Percentiles rank a stretch among this genome's conserved stretches.
phyloP scores from a whole-genome alignment of 768 basidiomycete genomes.

The Termitomyces sp. region DNA sequence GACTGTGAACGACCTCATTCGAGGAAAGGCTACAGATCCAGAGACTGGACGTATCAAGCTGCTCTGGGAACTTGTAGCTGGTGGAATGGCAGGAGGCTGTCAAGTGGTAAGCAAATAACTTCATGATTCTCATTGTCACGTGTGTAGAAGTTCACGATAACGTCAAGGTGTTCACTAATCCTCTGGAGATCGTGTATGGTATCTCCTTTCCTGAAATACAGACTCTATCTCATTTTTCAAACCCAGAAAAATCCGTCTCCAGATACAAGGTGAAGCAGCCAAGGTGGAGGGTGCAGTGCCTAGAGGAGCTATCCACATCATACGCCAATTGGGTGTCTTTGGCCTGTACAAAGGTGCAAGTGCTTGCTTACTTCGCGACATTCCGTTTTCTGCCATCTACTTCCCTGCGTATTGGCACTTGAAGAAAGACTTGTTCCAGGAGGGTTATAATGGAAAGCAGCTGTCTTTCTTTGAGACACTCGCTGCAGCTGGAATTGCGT shows the following conservation, averaged over 20 bases:
- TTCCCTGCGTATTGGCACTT: constrained; percentile 85
- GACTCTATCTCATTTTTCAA: constrained; percentile 6
- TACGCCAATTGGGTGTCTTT: constrained; percentile 86
- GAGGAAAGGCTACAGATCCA: constrained; percentile 81
- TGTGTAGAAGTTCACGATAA: constrained; percentile 4
- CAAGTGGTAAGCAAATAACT: constrained; percentile 75
- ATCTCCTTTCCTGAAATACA: neutral
- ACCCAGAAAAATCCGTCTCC: constrained; percentile 83
- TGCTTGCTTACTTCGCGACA: constrained; percentile 91
- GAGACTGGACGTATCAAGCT: constrained; percentile 93
- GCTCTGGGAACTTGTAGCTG: constrained; percentile 88
- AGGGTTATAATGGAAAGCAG: constrained; percentile 93
- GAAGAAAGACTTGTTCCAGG: constrained; percentile 91
- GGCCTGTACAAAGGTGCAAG: constrained; percentile 92
- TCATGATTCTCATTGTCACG: neutral
- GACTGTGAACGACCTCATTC: constrained; percentile 91
- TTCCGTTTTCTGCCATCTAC: constrained; percentile 95
- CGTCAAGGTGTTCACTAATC: constrained; percentile 89
- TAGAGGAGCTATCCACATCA: constrained; percentile 87
- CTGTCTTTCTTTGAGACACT: constrained; percentile 89
- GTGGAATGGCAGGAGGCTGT: constrained; percentile 90
- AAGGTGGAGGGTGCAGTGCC: constrained; percentile 76
- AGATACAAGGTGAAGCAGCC: constrained; percentile 94
- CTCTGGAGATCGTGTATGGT: constrained; percentile 88
- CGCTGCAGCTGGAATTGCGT: constrained; percentile 76